These are phyloP conservation scores for Penicillium parvum DNA, from an alignment of 495 filamentous ascomycete genomes.

Conservation along the genomic window DNA sequence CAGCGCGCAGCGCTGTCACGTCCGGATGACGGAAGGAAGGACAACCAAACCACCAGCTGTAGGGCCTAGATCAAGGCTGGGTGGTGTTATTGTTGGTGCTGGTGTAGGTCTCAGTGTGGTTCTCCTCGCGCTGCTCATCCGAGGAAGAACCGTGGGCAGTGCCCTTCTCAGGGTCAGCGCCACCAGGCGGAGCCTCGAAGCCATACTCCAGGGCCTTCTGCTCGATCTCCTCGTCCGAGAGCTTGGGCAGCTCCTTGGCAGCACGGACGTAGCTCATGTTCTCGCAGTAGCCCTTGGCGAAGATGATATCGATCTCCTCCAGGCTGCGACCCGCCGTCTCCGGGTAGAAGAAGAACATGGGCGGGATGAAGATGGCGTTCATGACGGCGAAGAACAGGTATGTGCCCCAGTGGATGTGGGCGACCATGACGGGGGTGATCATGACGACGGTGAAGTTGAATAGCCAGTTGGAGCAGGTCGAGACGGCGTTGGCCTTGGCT, in stretches of 20 bases:
- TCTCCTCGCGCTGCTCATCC: slow-evolving; percentile 13
- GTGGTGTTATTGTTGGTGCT: neutral
- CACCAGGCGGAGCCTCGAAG: slow-evolving; percentile 33
- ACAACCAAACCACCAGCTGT: neutral
- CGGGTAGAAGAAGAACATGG: slow-evolving; percentile 75
- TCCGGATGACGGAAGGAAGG: neutral
- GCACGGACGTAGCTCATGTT: slow-evolving; percentile 72
- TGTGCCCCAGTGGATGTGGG: slow-evolving; percentile 65
- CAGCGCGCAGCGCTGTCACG: slow-evolving; percentile 20
- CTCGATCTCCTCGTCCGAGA: slow-evolving; percentile 61
- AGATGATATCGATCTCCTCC: slow-evolving; percentile 79
- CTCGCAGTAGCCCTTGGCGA: slow-evolving; percentile 72
- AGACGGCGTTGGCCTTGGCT: slow-evolving; percentile 70
- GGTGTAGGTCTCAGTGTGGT: neutral
- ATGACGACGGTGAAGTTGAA: slow-evolving; percentile 81
- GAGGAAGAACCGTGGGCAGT: slow-evolving; percentile 6
- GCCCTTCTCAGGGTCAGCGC: slow-evolving; percentile 29
- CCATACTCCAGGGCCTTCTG: slow-evolving; percentile 58
- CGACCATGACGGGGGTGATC: slow-evolving; percentile 72
- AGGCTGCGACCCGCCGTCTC: slow-evolving; percentile 66
- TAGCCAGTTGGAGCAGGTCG: slow-evolving; percentile 74
- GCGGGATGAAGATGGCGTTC: slow-evolving; percentile 66
- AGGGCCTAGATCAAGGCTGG: neutral
- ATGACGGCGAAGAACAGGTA: slow-evolving; percentile 74
- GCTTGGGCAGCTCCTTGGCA: slow-evolving; percentile 61